phyloP scores from a whole-genome alignment of 164 flowering plant genomes.

The Berberis thunbergii region DNA sequence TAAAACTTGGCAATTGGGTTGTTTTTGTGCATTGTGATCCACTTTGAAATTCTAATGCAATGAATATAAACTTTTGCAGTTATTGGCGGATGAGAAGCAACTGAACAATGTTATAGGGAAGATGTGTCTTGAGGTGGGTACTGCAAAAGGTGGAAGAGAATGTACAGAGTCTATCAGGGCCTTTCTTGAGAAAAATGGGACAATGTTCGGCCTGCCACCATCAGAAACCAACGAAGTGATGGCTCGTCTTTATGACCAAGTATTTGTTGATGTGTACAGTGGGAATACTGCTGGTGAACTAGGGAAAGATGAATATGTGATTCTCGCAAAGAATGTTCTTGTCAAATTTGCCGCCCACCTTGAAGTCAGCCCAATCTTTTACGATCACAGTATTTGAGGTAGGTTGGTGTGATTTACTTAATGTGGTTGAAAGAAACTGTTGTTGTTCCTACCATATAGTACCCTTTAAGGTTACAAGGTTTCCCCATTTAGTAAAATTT shows the following conservation, averaged over 20 bases:
- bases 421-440: constrained; percentile 10
- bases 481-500: neutral
- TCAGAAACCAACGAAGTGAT: constrained; percentile 40
- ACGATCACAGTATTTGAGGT: constrained; percentile 24
- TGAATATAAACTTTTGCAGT: constrained; percentile 25
- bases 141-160: constrained; percentile 8
- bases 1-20: neutral
- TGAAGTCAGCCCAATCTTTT: constrained; percentile 42
- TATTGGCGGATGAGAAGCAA: constrained; percentile 43
- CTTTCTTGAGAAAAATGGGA: constrained; percentile 38
- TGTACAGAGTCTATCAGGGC: constrained; percentile 21
- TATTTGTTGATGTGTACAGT: constrained; percentile 32
- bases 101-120: constrained; percentile 27
- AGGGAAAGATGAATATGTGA: constrained; percentile 23
- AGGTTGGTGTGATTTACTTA: neutral
- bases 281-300: constrained; percentile 12
- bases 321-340: constrained; percentile 38
- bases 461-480: neutral
- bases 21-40: neutral
- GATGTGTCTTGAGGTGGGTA: constrained; percentile 16
- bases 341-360: constrained; percentile 44
- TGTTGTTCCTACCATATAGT: neutral
- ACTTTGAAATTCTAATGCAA: constrained; percentile 1
- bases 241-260: constrained; percentile 41
- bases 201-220: constrained; percentile 45